A percentile compares a stretch with the other conserved stretches of the same genome.
Conservation (phyloP, 2,329 filamentous ascomycete genomes). For the Davidsoniella virescens region DNA sequence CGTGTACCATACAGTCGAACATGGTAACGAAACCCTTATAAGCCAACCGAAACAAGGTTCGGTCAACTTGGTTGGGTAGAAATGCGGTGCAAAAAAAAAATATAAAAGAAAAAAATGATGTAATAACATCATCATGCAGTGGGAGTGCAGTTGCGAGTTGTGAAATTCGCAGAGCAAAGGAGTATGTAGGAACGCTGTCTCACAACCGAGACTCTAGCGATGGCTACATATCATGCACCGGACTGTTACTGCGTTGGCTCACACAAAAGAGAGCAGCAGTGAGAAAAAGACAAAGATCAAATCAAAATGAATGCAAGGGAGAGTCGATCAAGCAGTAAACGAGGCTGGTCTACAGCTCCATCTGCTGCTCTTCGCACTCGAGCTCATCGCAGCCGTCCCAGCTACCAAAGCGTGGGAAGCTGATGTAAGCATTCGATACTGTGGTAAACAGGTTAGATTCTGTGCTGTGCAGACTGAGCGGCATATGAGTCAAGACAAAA, state of each 20-base stretch:
- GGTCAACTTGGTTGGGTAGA: not conserved
- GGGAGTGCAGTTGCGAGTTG: constrained; percentile 2
- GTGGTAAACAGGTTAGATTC: not conserved
- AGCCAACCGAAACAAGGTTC: not conserved
- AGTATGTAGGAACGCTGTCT: constrained; percentile 2
- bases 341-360: constrained; percentile 3
- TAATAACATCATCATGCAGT: constrained; percentile 12
- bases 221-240: not conserved
- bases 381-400: constrained; percentile 32
- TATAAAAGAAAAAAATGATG: constrained; percentile 10
- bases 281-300: not conserved
- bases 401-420: constrained; percentile 58
- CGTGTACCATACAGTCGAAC: not conserved
- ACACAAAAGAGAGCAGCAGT: not conserved
- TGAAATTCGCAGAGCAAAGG: not conserved
- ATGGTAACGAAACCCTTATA: not conserved
- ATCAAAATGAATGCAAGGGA: not conserved
- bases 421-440: constrained; percentile 37
- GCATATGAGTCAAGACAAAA: constrained; percentile 14
- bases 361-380: constrained; percentile 8
- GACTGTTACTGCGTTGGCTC: not conserved
- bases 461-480: constrained; percentile 1
- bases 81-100: not conserved
- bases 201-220: constrained; percentile 8
- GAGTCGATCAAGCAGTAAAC: not conserved